A percentile compares a stretch with the other conserved stretches of the same genome.
Evolutionary conservation across 179 eudicot species (phyloP).

Genomic region (Beta corolliflora): DNA sequence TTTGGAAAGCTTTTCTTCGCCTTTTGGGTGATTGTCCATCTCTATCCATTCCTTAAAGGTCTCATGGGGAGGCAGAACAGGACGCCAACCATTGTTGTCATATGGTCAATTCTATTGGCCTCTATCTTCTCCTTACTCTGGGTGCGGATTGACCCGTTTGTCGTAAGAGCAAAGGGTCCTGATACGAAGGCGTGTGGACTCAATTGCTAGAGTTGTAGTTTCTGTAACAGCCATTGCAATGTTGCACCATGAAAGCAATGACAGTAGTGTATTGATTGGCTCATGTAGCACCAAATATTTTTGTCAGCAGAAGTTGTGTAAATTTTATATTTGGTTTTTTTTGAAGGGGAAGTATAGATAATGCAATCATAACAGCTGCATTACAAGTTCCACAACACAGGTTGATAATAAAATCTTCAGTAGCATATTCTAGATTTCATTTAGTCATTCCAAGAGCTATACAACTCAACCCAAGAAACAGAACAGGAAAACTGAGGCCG

Average conservation of each 20-base stretch:
- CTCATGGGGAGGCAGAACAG: constrained; percentile 87
- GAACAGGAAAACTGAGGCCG: neutral
- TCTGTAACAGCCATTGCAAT: constrained; percentile 20
- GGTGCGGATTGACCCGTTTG: constrained; percentile 86
- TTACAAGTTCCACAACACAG: neutral
- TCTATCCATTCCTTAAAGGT: constrained; percentile 87
- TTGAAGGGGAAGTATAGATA: neutral
- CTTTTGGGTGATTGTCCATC: constrained; percentile 85
- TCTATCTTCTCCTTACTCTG: constrained; percentile 89
- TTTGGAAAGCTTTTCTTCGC: constrained; percentile 87
- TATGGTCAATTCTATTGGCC: constrained; percentile 82
- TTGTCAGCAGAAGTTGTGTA: constrained; percentile 22
- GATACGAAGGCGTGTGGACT: constrained; percentile 73
- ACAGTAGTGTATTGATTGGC: constrained; percentile 5
- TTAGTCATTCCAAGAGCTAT: neutral
- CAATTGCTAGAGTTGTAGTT: constrained; percentile 54
- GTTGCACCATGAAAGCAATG: constrained; percentile 16
- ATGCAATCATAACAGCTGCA: neutral
- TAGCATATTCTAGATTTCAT: neutral
- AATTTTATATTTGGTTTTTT: neutral
- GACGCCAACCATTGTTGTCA: constrained; percentile 83
- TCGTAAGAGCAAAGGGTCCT: constrained; percentile 75
- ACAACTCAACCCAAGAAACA: neutral
- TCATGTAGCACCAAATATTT: constrained; percentile 21
- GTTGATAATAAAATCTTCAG: neutral